These are phyloP conservation scores for Trametes cubensis DNA, from an alignment of 768 basidiomycete species.

Conservation along the genomic window DNA sequence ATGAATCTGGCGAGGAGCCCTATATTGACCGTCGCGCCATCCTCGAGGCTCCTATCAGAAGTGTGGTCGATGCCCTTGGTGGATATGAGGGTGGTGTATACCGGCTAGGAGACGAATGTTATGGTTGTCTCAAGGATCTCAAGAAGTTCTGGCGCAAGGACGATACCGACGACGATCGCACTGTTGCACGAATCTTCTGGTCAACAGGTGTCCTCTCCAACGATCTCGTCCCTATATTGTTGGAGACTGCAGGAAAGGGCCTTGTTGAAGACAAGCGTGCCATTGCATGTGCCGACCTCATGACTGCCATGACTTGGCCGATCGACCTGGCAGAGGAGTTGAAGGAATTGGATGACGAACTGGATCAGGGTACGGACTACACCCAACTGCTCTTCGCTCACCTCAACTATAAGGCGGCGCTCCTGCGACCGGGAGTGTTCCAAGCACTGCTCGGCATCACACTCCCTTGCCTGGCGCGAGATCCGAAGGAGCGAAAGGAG, in stretches of 20 bases:
- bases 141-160: slow-evolving; percentile 97
- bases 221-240: slow-evolving; percentile 85
- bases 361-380: slow-evolving; percentile 85
- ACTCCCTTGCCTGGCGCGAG: slow-evolving; percentile 77
- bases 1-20: slow-evolving; percentile 35
- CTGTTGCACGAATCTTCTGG: slow-evolving; percentile 91
- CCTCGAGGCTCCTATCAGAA: slow-evolving; percentile 67
- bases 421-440: slow-evolving; percentile 70
- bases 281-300: slow-evolving; percentile 81
- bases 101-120: slow-evolving; percentile 79
- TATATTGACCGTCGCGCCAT: slow-evolving; percentile 50
- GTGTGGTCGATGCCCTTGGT: slow-evolving; percentile 81
- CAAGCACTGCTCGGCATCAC: slow-evolving; percentile 74
- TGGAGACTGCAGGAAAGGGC: slow-evolving; percentile 78
- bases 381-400: slow-evolving; percentile 82
- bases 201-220: slow-evolving; percentile 83
- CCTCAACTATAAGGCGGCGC: slow-evolving; percentile 83
- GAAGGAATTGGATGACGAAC: slow-evolving; percentile 84
- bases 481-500: slow-evolving; percentile 65
- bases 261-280: slow-evolving; percentile 81
- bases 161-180: slow-evolving; percentile 95
- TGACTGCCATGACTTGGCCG: slow-evolving; percentile 99
- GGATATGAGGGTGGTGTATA: slow-evolving; percentile 70
- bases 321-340: slow-evolving; percentile 95
- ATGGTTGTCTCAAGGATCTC: slow-evolving; percentile 87